A percentile compares a stretch with the other conserved stretches of the same genome.
These are phyloP conservation scores for Bimuria novae-zelandiae DNA, from an alignment of 2,329 filamentous ascomycete genomes.

Conservation along the genomic window DNA sequence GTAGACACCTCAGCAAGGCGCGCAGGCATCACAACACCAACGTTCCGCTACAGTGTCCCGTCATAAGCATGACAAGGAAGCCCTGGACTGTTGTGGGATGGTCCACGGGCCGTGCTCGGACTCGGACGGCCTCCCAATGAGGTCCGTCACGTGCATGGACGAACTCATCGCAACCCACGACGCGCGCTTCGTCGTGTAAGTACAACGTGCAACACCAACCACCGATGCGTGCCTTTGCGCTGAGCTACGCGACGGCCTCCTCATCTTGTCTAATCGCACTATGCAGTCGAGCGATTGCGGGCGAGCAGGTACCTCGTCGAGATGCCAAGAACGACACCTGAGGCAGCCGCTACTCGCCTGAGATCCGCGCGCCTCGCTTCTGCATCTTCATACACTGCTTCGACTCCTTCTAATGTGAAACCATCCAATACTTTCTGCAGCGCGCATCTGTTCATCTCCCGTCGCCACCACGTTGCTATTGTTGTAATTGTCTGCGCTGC, in stretches of 20 bases:
- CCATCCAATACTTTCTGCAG: slow-evolving; percentile 19
- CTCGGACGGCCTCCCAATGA: neutral
- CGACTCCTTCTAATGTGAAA: slow-evolving; percentile 23
- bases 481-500: neutral
- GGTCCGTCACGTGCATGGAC: no score
- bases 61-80: neutral
- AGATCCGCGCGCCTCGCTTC: slow-evolving; percentile 8
- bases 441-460: slow-evolving; percentile 21
- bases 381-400: neutral
- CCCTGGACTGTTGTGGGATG: neutral
- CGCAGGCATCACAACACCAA: slow-evolving; percentile 14
- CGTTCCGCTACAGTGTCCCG: slow-evolving; percentile 7
- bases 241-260: slow-evolving; percentile 12
- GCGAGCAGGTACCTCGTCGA: slow-evolving; percentile 33
- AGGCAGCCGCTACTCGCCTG: slow-evolving; percentile 23
- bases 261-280: slow-evolving; percentile 20
- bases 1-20: slow-evolving; percentile 25
- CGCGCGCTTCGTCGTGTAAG: neutral
- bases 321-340: slow-evolving; percentile 24
- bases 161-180: neutral
- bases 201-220: neutral
- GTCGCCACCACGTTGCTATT: slow-evolving; percentile 19
- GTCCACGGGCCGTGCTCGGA: neutral
- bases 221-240: slow-evolving; percentile 9
- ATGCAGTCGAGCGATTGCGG: slow-evolving; percentile 30